Base-by-base conservation (phyloP, 176 grass and related monocot species). In the Zea luxurians region DNA sequence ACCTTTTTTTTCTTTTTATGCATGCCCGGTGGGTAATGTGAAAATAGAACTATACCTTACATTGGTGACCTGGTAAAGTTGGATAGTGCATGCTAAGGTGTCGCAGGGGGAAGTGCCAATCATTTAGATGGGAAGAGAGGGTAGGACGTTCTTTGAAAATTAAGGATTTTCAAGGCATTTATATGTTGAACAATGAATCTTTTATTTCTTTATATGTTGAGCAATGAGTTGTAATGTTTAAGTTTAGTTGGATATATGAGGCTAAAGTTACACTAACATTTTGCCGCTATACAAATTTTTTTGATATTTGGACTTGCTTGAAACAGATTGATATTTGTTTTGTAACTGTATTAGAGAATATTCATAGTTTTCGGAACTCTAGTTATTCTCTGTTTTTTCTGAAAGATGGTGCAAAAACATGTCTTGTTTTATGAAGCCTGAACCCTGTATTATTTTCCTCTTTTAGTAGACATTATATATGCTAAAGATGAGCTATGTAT, bases 341-440 rank as follows among this genome's bases (percentile, higher is more conserved):
- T 8, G 27, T 17, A 46, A 48, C 35, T 9, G 4, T 63, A 38
- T 64, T 64, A 2, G 8, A 48, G 13, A 34, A 77, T 38, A 52
- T 49, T 49, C 74, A 76, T 63, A 36, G 36, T 38, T 52, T 52
- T 0, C 2, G 2, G 10, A 66, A 60, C 18, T 34, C 7, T 83
- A 73, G 49, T 42, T 71, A 27, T 73, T 45, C 20, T 35, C 27
- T 9, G 3, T 37, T 55, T 38, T 69, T 50, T 18, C 6, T 67
- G 18, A 43, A 73, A 59, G 7, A 16, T 6, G 41, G 35, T 35
- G 52, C n/a, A n/a, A 7, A 12, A 73, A 63, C 37, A 47, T 70
- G 12, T 68, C 21, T 77, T 63, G n/a, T 68, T 83, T 55, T 62
- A 47, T 80, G 63, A 75, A 55, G 40, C 62, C 10, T 66, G 60